Evolutionary conservation across 2,329 filamentous ascomycete genomes (phyloP).

Genomic region (Thermochaetoides dissita): DNA sequence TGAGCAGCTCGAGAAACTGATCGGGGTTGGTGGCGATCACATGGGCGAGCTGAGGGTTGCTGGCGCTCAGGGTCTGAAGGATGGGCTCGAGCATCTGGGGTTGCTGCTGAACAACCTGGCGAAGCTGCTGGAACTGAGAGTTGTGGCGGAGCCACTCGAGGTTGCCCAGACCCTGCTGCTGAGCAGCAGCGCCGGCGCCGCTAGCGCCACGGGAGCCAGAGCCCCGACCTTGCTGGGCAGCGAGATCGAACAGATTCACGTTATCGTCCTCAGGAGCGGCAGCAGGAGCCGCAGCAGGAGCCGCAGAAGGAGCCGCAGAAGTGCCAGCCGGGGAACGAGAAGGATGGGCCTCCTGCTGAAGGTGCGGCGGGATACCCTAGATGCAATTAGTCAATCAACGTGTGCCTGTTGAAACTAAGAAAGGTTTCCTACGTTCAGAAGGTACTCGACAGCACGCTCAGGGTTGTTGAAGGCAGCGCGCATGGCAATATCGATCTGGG

Average conservation of each 20-base stretch:
- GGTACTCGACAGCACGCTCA: constrained; percentile 91
- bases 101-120: constrained; percentile 93
- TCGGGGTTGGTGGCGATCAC: constrained; percentile 86
- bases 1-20: constrained; percentile 79
- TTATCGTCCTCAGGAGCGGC: constrained; percentile 47
- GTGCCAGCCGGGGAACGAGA: constrained; percentile 26
- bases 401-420: not conserved
- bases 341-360: constrained; percentile 34
- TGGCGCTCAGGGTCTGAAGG: constrained; percentile 84
- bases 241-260: constrained; percentile 86
- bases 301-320: constrained; percentile 28
- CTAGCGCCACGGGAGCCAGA: constrained; percentile 30
- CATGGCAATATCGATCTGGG: constrained; percentile 85
- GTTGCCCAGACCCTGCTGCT: constrained; percentile 50
- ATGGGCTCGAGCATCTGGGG: constrained; percentile 98
- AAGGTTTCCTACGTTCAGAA: constrained; percentile 55
- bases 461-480: constrained; percentile 94
- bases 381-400: constrained; percentile 4
- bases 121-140: constrained; percentile 92
- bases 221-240: constrained; percentile 55
- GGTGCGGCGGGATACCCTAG: constrained; percentile 79
- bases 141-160: constrained; percentile 92
- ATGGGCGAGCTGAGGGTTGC: constrained; percentile 87
- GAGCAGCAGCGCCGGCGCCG: constrained; percentile 28
- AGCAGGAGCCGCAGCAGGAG: constrained; percentile 28